phyloP scores from a whole-genome alignment of 2,329 filamentous ascomycete species.

The Trichoderma sp. region DNA sequence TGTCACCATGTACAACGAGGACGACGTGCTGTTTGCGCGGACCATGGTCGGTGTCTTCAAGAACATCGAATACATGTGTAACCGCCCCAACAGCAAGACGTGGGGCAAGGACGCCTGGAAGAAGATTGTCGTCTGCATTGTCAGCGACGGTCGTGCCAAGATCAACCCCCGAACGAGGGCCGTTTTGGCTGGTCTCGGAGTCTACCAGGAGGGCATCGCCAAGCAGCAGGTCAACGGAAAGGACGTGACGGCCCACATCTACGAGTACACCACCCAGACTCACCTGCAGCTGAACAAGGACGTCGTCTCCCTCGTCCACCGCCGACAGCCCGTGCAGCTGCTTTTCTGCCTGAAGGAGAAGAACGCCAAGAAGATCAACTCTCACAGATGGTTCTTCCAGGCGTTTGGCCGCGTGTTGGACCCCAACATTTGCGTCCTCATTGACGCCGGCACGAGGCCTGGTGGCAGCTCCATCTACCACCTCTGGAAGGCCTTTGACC shows the following conservation, averaged over 20 bases:
- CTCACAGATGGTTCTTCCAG: slow-evolving; percentile 98
- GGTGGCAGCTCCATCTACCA: slow-evolving; percentile 96
- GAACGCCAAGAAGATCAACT: slow-evolving; percentile 99
- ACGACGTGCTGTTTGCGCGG: slow-evolving; percentile 91
- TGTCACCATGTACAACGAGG: slow-evolving; percentile 98
- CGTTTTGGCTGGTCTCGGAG: slow-evolving; percentile 87
- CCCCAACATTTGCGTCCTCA: slow-evolving; percentile 93
- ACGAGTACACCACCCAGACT: slow-evolving; percentile 90
- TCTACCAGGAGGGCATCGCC: slow-evolving; percentile 97
- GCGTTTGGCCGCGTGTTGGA: slow-evolving; percentile 91
- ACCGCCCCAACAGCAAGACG: slow-evolving; percentile 87
- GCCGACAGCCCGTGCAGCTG: slow-evolving; percentile 90
- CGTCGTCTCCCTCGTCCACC: slow-evolving; percentile 79
- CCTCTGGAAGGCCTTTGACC: slow-evolving; percentile 96
- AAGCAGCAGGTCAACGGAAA: slow-evolving; percentile 98
- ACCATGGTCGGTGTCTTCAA: slow-evolving; percentile 98
- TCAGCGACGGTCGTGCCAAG: slow-evolving; percentile 94
- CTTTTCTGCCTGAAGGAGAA: slow-evolving; percentile 99
- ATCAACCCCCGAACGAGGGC: slow-evolving; percentile 92
- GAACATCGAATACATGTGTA: slow-evolving; percentile 98
- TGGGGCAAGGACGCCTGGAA: slow-evolving; percentile 99
- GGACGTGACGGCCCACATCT: slow-evolving; percentile 95
- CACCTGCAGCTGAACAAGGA: slow-evolving; percentile 88
- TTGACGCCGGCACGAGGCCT: slow-evolving; percentile 94
- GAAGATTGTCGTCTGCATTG: slow-evolving; percentile 98